A percentile compares a stretch with the other conserved stretches of the same genome.
These are phyloP conservation scores for Alternaria ventricosa DNA, from an alignment of 2,329 filamentous ascomycete genomes.

Conservation along the genomic window DNA sequence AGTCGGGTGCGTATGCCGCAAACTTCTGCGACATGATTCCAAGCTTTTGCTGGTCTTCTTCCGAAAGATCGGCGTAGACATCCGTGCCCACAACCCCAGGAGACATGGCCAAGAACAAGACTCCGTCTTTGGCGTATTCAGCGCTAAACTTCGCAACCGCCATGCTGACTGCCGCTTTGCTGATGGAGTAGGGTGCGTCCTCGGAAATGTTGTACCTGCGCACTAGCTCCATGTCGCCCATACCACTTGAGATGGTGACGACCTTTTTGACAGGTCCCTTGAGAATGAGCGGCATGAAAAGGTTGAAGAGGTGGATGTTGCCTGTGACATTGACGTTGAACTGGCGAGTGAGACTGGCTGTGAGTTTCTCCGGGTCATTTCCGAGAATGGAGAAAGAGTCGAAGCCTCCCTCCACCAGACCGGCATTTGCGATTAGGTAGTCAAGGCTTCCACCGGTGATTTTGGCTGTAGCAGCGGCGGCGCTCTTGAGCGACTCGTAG, in stretches of 20 bases:
- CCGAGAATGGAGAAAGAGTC: slow-evolving; percentile 20
- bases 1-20: slow-evolving; percentile 15
- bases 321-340: slow-evolving; percentile 41
- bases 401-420: slow-evolving; percentile 23
- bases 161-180: slow-evolving; percentile 53
- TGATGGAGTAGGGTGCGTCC: slow-evolving; percentile 44
- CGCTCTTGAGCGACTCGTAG: slow-evolving; percentile 38
- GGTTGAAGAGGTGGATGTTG: slow-evolving; percentile 45
- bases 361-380: slow-evolving; percentile 4
- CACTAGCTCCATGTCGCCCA: slow-evolving; percentile 44
- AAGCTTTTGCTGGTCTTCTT: neutral
- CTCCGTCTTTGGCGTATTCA: slow-evolving; percentile 33
- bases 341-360: slow-evolving; percentile 14
- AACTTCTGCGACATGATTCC: slow-evolving; percentile 3
- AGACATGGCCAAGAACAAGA: slow-evolving; percentile 28
- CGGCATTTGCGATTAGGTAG: slow-evolving; percentile 53
- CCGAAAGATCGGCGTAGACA: slow-evolving; percentile 6
- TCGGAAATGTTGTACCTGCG: slow-evolving; percentile 26
- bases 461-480: slow-evolving; percentile 42
- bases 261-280: slow-evolving; percentile 52
- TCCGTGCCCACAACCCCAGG: slow-evolving; percentile 30
- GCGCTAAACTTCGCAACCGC: slow-evolving; percentile 51
- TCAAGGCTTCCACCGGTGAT: slow-evolving; percentile 50
- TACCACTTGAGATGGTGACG: slow-evolving; percentile 48
- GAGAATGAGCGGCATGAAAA: slow-evolving; percentile 51